Percentiles rank a stretch among this genome's conserved stretches.
phyloP scores from a whole-genome alignment of 140 eudicot genomes.

The Eryngium alpinum region DNA sequence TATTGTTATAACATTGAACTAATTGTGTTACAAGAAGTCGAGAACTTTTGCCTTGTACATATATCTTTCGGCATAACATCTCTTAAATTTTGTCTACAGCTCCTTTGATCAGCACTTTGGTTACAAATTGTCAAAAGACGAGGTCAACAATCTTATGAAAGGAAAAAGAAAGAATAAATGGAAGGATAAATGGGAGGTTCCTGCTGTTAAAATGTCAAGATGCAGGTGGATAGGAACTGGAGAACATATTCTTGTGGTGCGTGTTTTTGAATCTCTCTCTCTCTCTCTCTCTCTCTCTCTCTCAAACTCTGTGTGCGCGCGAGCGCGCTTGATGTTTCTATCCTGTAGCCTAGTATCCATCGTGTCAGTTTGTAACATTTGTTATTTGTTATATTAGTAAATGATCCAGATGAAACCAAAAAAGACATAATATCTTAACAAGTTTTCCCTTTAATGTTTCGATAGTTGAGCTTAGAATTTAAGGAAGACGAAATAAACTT shows the following conservation, averaged over 20 bases:
- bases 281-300: neutral
- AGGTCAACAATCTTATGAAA: slow-evolving; percentile 39
- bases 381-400: neutral
- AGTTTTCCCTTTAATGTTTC: too few relatives aligned
- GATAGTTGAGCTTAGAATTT: too few relatives aligned
- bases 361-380: neutral
- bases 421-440: neutral
- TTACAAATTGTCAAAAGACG: slow-evolving; percentile 40
- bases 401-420: neutral
- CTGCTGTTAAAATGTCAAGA: slow-evolving; percentile 40
- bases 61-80: neutral
- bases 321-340: neutral
- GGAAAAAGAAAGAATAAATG: slow-evolving; percentile 63
- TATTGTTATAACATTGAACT: neutral
- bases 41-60: neutral
- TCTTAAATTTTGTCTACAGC: slow-evolving; percentile 31
- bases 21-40: neutral
- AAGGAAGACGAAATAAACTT: too few relatives aligned
- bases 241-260: slow-evolving; percentile 45
- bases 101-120: slow-evolving; percentile 56
- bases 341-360: neutral
- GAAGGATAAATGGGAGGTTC: slow-evolving; percentile 60
- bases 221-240: slow-evolving; percentile 82
- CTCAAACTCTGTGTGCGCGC: too few relatives aligned
- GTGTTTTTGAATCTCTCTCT: neutral